Evolutionary conservation across 1,284 basidiomycete genomes (phyloP), one percentile per base, ranked within the genome.

Genomic region (Somion occarium): DNA sequence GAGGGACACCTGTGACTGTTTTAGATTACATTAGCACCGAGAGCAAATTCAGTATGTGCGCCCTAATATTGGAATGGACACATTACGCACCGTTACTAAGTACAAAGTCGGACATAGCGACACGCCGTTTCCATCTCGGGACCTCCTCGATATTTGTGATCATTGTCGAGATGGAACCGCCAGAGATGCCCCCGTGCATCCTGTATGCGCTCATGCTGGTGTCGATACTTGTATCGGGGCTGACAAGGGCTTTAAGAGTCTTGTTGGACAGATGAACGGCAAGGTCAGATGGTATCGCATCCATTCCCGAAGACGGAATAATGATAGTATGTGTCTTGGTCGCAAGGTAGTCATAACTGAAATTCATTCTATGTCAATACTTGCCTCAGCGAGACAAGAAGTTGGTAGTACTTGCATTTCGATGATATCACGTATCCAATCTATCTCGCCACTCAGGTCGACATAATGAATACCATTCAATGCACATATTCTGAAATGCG

Each of bases 261-360:
- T 70, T 70, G 30, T 75, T 77, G 12, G 79, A 71, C 46, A 88
- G 69, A 65, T 79, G 83, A 0, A 80, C 79, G 5, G 73, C 65
- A 20, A 85, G 63, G 64, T 91, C 89, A 12, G 82, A 80, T 1
- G 88, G 87, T 13, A 88, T 63, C 15, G 85, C 85, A 65, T 91
- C 89, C 55, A 87, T 79, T 0, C 85, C 89, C 53, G 80, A 86
- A 2, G 79, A 73, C 11, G 83, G 85, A 5, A 91, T 74, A 54
- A 93, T 84, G 54, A 85, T 75, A 1, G 88, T 71, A 18, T 78
- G 75, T 0, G 80, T 85, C 62, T 83, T 80, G 15, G 74, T 76
- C 0, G 89, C 89, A 3, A 74, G 61, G 58, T 78, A 84, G 66
- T 91, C 84, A 59, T 76, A 86, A 49, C 78, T 80, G 56, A 13